Evolutionary conservation across 2,329 filamentous ascomycete species (phyloP).

Genomic region (Acarospora socialis): DNA sequence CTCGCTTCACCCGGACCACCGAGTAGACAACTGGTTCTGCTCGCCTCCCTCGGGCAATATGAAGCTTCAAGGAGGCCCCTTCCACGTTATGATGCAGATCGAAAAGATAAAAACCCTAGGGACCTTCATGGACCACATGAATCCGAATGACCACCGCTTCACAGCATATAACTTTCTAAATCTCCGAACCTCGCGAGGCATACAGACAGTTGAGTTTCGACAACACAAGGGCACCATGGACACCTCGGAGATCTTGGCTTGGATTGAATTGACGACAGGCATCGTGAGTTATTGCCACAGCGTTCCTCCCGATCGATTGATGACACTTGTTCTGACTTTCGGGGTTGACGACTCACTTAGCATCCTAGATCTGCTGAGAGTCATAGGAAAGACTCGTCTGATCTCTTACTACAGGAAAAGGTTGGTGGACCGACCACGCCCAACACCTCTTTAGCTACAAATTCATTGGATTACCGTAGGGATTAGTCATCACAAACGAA

Average conservation of each 20-base stretch:
- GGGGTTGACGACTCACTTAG: not conserved
- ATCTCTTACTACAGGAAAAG: not conserved
- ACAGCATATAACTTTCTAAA: constrained; percentile 5
- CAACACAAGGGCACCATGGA: constrained; percentile 18
- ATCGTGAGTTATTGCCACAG: constrained; percentile 7
- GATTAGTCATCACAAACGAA: no score
- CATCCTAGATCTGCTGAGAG: not conserved
- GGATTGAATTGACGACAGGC: constrained; percentile 16
- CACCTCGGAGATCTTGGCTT: constrained; percentile 15
- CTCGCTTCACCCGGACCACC: constrained; percentile 14
- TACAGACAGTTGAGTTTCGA: constrained; percentile 19
- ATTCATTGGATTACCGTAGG: no score
- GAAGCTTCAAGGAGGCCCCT: not conserved
- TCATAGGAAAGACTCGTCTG: not conserved
- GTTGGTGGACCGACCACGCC: not conserved
- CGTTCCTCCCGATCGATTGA: not conserved
- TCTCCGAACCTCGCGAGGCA: constrained; percentile 1
- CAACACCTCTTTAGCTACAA: no score
- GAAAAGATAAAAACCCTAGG: not conserved
- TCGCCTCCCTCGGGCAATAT: not conserved
- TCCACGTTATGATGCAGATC: not conserved
- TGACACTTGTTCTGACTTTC: not conserved
- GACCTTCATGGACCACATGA: constrained; percentile 4
- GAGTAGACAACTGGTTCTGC: constrained; percentile 7
- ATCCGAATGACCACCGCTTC: not conserved